Percentiles rank a stretch among this genome's conserved stretches.
These are phyloP conservation scores for Isabelozyma gotoi DNA, from an alignment of 805 yeast genomes.

Conservation along the genomic window DNA sequence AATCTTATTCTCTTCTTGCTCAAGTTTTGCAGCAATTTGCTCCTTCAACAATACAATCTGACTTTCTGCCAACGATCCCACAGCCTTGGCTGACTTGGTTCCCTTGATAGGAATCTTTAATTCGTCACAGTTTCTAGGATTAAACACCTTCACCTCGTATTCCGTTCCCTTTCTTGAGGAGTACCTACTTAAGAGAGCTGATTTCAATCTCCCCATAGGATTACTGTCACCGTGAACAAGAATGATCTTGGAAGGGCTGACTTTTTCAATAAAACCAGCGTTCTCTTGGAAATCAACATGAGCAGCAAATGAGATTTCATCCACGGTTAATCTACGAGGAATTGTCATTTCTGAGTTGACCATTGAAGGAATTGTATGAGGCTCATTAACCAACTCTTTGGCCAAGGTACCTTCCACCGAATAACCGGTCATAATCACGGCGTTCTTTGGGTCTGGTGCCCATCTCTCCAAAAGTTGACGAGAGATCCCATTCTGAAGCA, in stretches of 20 bases:
- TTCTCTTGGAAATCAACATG: slow-evolving; percentile 97
- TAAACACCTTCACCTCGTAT: slow-evolving; percentile 85
- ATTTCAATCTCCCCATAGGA: slow-evolving; percentile 97
- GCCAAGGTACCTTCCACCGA: slow-evolving; percentile 99
- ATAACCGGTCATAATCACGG: slow-evolving; percentile 90
- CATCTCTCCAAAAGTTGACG: slow-evolving; percentile 89
- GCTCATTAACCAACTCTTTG: slow-evolving; percentile 81
- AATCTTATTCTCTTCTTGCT: slow-evolving; percentile 37
- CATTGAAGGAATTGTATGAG: slow-evolving; percentile 82
- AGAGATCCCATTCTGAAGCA: slow-evolving; percentile 95
- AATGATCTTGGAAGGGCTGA: slow-evolving; percentile 81
- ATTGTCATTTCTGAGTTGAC: slow-evolving; percentile 78
- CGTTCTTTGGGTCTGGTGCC: slow-evolving; percentile 95
- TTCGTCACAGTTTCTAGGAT: slow-evolving; percentile 88
- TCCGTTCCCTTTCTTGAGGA: slow-evolving; percentile 79
- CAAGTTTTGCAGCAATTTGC: slow-evolving; percentile 62
- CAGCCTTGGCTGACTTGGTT: slow-evolving; percentile 73
- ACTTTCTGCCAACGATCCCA: slow-evolving; percentile 53
- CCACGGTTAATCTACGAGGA: slow-evolving; percentile 84
- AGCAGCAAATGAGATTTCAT: slow-evolving; percentile 98
- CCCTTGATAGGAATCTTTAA: slow-evolving; percentile 78
- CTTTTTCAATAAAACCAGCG: slow-evolving; percentile 83
- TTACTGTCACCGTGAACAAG: slow-evolving; percentile 96
- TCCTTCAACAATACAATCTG: slow-evolving; percentile 34
- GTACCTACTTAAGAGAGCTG: slow-evolving; percentile 87